Conservation (phyloP, 2,329 filamentous ascomycete species). For the Colletotrichum sp. region DNA sequence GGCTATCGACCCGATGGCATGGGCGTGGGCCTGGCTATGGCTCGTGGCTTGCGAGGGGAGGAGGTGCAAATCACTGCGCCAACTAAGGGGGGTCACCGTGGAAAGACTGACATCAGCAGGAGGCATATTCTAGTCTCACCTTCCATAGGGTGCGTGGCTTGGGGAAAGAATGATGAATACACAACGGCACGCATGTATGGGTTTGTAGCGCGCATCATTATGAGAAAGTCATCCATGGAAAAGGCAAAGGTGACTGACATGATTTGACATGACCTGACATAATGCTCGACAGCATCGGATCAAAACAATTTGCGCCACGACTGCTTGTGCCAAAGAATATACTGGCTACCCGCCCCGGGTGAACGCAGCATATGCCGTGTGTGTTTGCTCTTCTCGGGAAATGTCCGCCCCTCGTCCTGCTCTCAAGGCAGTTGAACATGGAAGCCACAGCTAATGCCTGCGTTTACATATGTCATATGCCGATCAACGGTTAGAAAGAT, state of each 20-base stretch:
- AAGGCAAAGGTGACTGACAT: not conserved
- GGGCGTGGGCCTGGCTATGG: not conserved
- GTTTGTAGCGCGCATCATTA: not conserved
- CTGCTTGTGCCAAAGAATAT: not conserved
- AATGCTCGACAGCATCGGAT: not conserved
- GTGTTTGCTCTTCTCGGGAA: not conserved
- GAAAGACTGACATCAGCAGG: not conserved
- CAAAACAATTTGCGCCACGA: not conserved
- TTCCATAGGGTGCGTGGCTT: not conserved
- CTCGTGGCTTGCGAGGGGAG: not conserved
- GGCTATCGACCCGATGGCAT: not conserved
- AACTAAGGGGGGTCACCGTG: not conserved
- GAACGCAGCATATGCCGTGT: not conserved
- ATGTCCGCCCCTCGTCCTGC: not conserved
- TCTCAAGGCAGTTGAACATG: not conserved
- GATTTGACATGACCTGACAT: not conserved
- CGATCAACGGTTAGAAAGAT: not conserved
- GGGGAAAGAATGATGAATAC: not conserved
- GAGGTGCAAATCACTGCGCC: not conserved
- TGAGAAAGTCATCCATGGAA: not conserved
- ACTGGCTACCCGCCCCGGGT: not conserved
- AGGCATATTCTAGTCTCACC: not conserved
- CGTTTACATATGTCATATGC: not conserved
- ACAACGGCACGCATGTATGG: not conserved
- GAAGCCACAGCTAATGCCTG: not conserved